A percentile compares a stretch with the other conserved stretches of the same genome.
Evolutionary conservation across 1,139 yeast species (phyloP).

Genomic region (Blastobotrys elegans): DNA sequence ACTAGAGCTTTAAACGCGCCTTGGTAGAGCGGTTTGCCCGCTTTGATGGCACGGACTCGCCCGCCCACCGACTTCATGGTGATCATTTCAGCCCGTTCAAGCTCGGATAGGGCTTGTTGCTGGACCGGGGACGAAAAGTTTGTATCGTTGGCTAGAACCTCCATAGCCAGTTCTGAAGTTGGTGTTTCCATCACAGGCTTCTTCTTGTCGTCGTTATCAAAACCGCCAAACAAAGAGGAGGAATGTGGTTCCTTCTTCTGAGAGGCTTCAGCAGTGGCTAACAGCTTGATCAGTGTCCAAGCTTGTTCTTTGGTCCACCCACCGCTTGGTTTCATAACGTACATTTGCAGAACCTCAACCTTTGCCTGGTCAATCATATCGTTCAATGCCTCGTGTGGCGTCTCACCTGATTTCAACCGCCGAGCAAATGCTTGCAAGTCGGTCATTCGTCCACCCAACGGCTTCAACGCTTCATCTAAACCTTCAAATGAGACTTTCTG

Average conservation of each 20-base stretch:
- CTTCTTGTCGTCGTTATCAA: slow-evolving; percentile 7
- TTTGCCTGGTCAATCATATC: slow-evolving; percentile 83
- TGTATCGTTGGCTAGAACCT: slow-evolving; percentile 36
- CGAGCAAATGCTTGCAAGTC: slow-evolving; percentile 88
- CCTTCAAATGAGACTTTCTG: slow-evolving; percentile 13
- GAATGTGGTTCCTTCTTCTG: background rate
- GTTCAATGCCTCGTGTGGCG: slow-evolving; percentile 65
- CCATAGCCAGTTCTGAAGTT: slow-evolving; percentile 15
- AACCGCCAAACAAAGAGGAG: slow-evolving; percentile 1
- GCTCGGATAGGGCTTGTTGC: slow-evolving; percentile 52
- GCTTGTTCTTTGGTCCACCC: slow-evolving; percentile 78
- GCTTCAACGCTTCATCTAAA: slow-evolving; percentile 55
- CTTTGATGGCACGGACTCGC: slow-evolving; percentile 55
- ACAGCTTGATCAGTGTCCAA: slow-evolving; percentile 71
- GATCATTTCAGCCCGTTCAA: slow-evolving; percentile 78
- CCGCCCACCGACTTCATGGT: slow-evolving; percentile 70
- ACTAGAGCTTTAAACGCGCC: slow-evolving; percentile 74
- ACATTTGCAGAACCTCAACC: slow-evolving; percentile 82
- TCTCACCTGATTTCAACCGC: slow-evolving; percentile 82
- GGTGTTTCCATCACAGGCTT: slow-evolving; percentile 5
- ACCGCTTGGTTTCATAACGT: slow-evolving; percentile 47
- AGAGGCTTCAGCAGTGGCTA: slow-evolving; percentile 37
- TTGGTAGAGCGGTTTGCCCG: slow-evolving; percentile 80
- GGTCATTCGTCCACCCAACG: slow-evolving; percentile 91
- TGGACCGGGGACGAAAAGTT: slow-evolving; percentile 55